Base-by-base conservation (phyloP, 1,284 basidiomycete genomes). In the Stygiomarasmius scandens region DNA sequence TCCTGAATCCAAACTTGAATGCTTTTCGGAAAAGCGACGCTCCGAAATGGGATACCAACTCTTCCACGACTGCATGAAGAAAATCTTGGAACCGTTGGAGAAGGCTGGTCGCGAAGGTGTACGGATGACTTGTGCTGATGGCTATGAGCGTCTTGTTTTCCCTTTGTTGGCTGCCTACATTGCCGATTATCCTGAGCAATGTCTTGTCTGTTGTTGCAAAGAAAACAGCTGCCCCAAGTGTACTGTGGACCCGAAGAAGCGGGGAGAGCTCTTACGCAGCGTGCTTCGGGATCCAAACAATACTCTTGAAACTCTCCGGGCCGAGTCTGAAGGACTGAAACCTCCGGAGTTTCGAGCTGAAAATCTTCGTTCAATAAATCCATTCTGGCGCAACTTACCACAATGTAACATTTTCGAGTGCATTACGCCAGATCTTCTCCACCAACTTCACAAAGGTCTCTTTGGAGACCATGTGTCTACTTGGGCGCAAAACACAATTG, bases 311-410 rank as follows among this genome's bases (percentile, higher is more conserved):
- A 67, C 68, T 23, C 69, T 70, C 57, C 69, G 70, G 70, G 53
- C 36, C 1, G 48, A 60, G 23, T 55, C 67, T 1, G 54, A 65
- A 36, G 20, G 54, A 6, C 55, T 69, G 52, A 68, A 71, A 24
- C 66, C 64, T 55, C 19, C 25, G 3, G 58, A 41, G 22, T 53
- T 70, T 49, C 66, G 63, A 8, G 69, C 68, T 2, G 67, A 73
- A 48, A 52, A 71, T 23, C 63, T 71, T 2, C 71, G 72, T 54
- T 69, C 57, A 70, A 73, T 49, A 70, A 70, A 16, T 62, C 71
- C 22, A 69, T 70, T 60, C 67, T 68, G 48, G 60, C 64, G 46
- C 66, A 66, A 55, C 49, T 61, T 20, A 56, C 59, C 11, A 58
- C 51, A 25, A 60, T 55, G 60, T 58, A 50, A n/a, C n/a, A n/a